Percentiles rank a stretch among this genome's conserved stretches.
Conservation (phyloP, 768 basidiomycete genomes). For the Suillus fuscotomentosus region DNA sequence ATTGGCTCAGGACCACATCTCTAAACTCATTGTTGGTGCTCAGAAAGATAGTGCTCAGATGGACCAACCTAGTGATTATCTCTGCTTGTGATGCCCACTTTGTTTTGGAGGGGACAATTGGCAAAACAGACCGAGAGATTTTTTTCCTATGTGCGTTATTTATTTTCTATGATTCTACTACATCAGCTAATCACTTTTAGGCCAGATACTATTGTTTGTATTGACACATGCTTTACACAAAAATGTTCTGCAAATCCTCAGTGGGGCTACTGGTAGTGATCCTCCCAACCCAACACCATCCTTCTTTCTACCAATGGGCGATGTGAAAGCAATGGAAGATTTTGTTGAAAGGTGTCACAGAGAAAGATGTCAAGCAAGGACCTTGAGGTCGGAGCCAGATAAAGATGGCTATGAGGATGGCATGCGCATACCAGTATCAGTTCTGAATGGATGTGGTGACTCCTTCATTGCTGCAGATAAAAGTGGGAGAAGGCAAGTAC, state of each 20-base stretch:
- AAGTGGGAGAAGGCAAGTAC: slow-evolving; percentile 19
- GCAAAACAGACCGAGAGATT: background rate
- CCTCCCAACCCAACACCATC: background rate
- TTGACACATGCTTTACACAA: slow-evolving; percentile 36
- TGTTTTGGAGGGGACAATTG: slow-evolving; percentile 22
- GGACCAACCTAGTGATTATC: slow-evolving; percentile 18
- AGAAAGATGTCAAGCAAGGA: background rate
- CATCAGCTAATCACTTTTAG: slow-evolving; percentile 9
- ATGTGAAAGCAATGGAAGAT: slow-evolving; percentile 5
- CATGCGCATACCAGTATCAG: slow-evolving; percentile 26
- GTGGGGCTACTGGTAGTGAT: slow-evolving; percentile 5
- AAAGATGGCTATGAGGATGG: slow-evolving; percentile 17
- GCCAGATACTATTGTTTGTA: slow-evolving; percentile 28
- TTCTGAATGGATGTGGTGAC: slow-evolving; percentile 32
- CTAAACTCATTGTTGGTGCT: slow-evolving; percentile 1
- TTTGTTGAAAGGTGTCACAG: background rate
- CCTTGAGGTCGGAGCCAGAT: background rate
- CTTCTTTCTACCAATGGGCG: background rate
- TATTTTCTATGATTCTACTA: background rate
- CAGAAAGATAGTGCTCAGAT: background rate
- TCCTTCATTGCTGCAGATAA: slow-evolving; percentile 24
- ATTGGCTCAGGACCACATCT: slow-evolving; percentile 8
- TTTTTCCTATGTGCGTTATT: background rate
- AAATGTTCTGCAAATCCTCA: slow-evolving; percentile 19
- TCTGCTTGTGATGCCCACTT: slow-evolving; percentile 22